Base-by-base conservation (phyloP, 1,139 yeast species). In the Chernovozyma sophiae-reginae region DNA sequence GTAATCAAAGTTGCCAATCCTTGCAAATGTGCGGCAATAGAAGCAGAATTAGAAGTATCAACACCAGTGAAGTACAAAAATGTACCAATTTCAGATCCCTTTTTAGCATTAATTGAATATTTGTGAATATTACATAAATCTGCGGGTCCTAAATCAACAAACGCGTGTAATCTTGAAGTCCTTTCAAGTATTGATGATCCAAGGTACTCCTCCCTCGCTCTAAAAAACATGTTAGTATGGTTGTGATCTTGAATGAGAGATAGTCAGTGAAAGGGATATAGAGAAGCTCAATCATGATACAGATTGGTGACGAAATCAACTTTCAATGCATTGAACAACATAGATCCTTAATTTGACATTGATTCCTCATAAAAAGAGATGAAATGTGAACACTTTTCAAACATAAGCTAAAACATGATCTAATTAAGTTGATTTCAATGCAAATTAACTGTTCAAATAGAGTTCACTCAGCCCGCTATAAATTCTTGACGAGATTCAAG, bases 81-180 rank as follows among this genome's bases (percentile, higher is more conserved):
- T 4, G 81, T 75, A 3, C 79, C 78, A 30, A 72, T 53, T 40
- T 65, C 74, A 20, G 66, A 56, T 38, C 53, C 51, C 39, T 61
- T 62, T 52, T 64, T 66, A 42, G 73, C 68, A 49, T 55, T 70
- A 45, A 51, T 56, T 33, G 62, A 65, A 44, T 52, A 70, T 49
- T 78, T 75, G 38, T 75, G 74, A 38, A 79, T 65, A 53, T 86
- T 95, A 35, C 95, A 85, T 46, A 92, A 68, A 63, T 92, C 97
- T 5, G 96, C 90, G 0, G 96, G 96, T 0, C 98, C 98, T 37
- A 92, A 59, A 39, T 77, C 82, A 31, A 40, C 45, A 41, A 70
- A 66, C 17, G 69, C 56, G 38, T 65, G 71, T 35, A 77, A 55
- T 38, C 80, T 65, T 28, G 75, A 60, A 1, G 81, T 74, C 46